phyloP scores from a whole-genome alignment of 2,329 filamentous ascomycete species.

The Hymenoscyphus albidus region DNA sequence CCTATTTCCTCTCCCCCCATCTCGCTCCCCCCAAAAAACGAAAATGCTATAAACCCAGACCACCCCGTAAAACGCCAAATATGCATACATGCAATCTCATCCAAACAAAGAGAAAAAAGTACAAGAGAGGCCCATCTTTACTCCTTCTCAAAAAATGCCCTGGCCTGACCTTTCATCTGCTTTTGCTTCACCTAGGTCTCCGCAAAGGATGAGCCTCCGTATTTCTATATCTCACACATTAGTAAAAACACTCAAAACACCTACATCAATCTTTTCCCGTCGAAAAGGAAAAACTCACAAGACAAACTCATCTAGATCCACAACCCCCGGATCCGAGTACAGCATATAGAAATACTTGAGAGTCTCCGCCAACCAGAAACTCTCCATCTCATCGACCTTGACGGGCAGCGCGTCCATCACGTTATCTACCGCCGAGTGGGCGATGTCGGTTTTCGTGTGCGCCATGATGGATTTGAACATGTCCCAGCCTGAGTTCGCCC shows the following conservation, averaged over 20 bases:
- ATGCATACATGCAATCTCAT: too few relatives aligned
- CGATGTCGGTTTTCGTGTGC: constrained; percentile 41
- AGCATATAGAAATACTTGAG: constrained; percentile 62
- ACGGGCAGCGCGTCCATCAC: constrained; percentile 32
- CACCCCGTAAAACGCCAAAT: too few relatives aligned
- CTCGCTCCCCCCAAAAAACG: too few relatives aligned
- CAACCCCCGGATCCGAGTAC: constrained; percentile 43
- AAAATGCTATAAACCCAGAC: too few relatives aligned
- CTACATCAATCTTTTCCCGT: background rate
- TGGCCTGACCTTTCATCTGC: too few relatives aligned
- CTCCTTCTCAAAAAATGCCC: too few relatives aligned
- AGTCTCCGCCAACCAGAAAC: constrained; percentile 62
- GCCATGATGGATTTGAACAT: constrained; percentile 46
- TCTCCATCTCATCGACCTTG: constrained; percentile 52
- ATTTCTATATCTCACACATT: constrained; percentile 19
- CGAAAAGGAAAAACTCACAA: constrained; percentile 28
- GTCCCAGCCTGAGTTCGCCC: constrained; percentile 44
- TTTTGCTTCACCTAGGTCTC: constrained; percentile 4
- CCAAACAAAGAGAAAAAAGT: too few relatives aligned
- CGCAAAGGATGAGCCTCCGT: constrained; percentile 32
- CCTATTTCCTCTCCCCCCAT: too few relatives aligned
- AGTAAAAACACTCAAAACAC: constrained; percentile 3
- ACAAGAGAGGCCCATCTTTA: too few relatives aligned
- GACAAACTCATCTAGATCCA: constrained; percentile 61
- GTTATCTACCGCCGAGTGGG: constrained; percentile 42